Evolutionary conservation across 306 rosid genomes (phyloP).

Genomic region (Gastrolobium villosum): DNA sequence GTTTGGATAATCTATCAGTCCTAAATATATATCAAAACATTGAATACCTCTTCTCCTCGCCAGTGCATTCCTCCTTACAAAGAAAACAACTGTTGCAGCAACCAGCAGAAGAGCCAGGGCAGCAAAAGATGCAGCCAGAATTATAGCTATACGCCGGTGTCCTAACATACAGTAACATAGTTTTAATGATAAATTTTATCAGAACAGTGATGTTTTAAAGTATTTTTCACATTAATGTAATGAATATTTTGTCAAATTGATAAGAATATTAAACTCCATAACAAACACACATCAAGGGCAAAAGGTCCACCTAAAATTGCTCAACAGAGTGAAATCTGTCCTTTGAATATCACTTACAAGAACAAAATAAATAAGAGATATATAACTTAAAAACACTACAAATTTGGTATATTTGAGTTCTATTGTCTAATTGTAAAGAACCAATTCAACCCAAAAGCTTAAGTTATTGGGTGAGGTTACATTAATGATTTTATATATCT

Average conservation of each 20-base stretch:
- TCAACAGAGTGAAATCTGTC: not conserved
- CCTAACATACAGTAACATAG: slow-evolving; percentile 51
- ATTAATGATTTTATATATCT: too few species aligned
- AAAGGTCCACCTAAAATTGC: not conserved
- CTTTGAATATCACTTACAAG: not conserved
- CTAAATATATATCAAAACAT: slow-evolving; percentile 27
- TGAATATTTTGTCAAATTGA: slow-evolving; percentile 6
- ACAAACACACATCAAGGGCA: slow-evolving; percentile 8
- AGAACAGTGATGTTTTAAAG: not conserved
- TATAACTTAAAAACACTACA: not conserved
- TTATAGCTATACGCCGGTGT: slow-evolving; percentile 38
- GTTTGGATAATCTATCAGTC: not conserved
- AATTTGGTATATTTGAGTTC: not conserved
- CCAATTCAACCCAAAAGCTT: too few species aligned
- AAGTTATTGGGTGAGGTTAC: too few species aligned
- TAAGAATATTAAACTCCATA: not conserved
- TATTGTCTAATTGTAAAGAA: too few species aligned
- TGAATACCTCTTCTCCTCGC: slow-evolving; percentile 62
- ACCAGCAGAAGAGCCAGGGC: slow-evolving; percentile 61
- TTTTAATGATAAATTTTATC: slow-evolving; percentile 2
- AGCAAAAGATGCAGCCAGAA: slow-evolving; percentile 54
- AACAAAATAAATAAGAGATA: not conserved
- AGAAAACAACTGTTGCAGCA: slow-evolving; percentile 55
- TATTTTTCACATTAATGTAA: not conserved
- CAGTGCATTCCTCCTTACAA: slow-evolving; percentile 55